These are phyloP conservation scores for Nakazawaea populi DNA, from an alignment of 805 yeast genomes.

Conservation along the genomic window DNA sequence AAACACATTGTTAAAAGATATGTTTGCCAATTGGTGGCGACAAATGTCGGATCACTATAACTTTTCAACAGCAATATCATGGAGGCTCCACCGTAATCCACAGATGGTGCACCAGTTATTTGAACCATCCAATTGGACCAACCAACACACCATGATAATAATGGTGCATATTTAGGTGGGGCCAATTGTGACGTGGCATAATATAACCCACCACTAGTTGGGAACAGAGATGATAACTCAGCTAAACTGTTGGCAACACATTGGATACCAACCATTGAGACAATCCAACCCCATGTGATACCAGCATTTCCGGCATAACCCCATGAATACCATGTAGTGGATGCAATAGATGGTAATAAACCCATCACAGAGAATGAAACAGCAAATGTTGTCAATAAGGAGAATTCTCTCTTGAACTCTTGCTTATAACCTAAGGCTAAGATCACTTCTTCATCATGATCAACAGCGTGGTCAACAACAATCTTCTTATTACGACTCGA, in stretches of 20 bases:
- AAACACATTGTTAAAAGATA: conserved; percentile 49
- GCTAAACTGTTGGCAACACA: conserved; percentile 60
- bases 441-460: conserved; percentile 45
- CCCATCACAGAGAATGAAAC: conserved; percentile 63
- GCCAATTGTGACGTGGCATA: conserved; percentile 62
- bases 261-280: conserved; percentile 49
- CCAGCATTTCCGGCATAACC: conserved; percentile 60
- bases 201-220: conserved; percentile 65
- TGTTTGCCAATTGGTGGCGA: conserved; percentile 41
- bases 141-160: conserved; percentile 57
- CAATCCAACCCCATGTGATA: conserved; percentile 55
- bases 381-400: conserved; percentile 50
- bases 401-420: conserved; percentile 59
- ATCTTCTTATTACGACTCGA: conserved; percentile 17
- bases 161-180: conserved; percentile 47
- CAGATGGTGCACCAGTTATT: conserved; percentile 57
- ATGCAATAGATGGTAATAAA: conserved; percentile 59
- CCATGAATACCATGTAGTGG: conserved; percentile 56
- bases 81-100: conserved; percentile 49
- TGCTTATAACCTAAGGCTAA: conserved; percentile 58
- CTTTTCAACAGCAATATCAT: conserved; percentile 49
- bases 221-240: conserved; percentile 59
- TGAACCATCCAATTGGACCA: conserved; percentile 64
- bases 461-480: conserved; percentile 40
- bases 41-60: conserved; percentile 32